phyloP scores from a whole-genome alignment of 257 asterid species.

The Schizonepeta tenuifolia region DNA sequence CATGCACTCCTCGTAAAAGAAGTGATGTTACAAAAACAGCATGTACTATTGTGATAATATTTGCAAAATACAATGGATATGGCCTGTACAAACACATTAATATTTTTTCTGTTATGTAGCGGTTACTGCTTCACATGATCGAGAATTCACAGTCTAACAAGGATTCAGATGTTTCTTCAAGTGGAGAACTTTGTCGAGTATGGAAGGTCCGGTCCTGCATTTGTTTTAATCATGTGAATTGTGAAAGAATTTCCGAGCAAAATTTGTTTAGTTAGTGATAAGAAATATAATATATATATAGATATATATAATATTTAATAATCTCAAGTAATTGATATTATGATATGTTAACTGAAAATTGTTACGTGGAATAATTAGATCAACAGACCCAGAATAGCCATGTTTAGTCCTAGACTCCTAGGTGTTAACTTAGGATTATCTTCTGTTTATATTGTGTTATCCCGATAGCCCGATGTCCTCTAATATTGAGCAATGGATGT shows the following conservation, averaged over 20 bases:
- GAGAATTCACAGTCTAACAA: conserved; percentile 41
- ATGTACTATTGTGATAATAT: neutral
- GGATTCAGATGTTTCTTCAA: conserved; percentile 42
- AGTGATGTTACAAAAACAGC: neutral
- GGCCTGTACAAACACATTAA: conserved; percentile 25
- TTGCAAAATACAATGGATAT: conserved; percentile 20
- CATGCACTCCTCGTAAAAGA: neutral
- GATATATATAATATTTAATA: neutral
- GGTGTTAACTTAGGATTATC: conserved; percentile 4
- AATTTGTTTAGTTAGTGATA: neutral
- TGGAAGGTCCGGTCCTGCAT: conserved; percentile 61
- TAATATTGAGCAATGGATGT: conserved; percentile 35
- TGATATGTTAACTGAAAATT: neutral
- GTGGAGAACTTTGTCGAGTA: conserved; percentile 50
- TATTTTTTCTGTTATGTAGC: conserved; percentile 43
- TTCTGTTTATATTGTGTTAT: conserved; percentile 20
- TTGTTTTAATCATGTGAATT: conserved; percentile 17
- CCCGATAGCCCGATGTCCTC: conserved; percentile 27
- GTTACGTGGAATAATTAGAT: neutral
- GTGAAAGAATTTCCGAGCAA: neutral
- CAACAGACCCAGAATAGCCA: neutral
- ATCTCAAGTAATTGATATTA: neutral
- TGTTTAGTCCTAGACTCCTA: conserved; percentile 3
- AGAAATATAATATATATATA: neutral
- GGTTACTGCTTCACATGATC: conserved; percentile 64